Conservation (phyloP, 805 yeast genomes). For the Spathaspora sp. region DNA sequence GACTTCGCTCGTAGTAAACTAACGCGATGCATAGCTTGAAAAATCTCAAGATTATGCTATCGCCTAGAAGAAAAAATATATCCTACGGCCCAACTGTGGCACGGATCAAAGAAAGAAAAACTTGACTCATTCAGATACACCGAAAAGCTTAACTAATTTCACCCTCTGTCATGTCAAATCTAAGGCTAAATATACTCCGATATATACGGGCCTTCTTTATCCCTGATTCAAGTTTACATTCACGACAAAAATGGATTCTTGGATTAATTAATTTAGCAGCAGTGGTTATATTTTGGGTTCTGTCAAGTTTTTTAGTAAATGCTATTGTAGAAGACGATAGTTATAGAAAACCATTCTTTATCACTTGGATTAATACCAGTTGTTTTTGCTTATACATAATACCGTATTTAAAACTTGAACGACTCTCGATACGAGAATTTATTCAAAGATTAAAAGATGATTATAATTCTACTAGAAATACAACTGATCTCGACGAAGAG, state of each 20-base stretch:
- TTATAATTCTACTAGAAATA: conserved; percentile 11
- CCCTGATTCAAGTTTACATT: conserved; percentile 20
- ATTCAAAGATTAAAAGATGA: conserved; percentile 19
- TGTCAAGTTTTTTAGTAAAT: conserved; percentile 82
- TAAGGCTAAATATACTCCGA: conserved; percentile 5
- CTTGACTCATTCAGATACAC: neutral
- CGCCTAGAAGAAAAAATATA: neutral
- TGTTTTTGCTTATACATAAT: conserved; percentile 75
- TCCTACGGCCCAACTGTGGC: neutral
- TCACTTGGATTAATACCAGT: conserved; percentile 88
- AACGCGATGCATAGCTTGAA: neutral
- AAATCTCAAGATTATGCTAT: neutral
- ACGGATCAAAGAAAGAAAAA: neutral
- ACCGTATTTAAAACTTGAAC: conserved; percentile 45
- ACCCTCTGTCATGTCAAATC: neutral
- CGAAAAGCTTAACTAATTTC: neutral
- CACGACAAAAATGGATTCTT: conserved; percentile 59
- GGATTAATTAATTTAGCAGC: conserved; percentile 71
- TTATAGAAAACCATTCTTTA: conserved; percentile 86
- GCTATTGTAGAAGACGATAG: conserved; percentile 63
- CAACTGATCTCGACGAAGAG: conserved; percentile 19
- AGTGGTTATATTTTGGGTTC: conserved; percentile 87
- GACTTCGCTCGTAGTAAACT: neutral
- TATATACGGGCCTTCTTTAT: conserved; percentile 16
- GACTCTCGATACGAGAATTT: conserved; percentile 20